Percentiles rank a stretch among this genome's conserved stretches.
Evolutionary conservation across 2,329 filamentous ascomycete species (phyloP).

Genomic region (Tricladium varicosporioides): DNA sequence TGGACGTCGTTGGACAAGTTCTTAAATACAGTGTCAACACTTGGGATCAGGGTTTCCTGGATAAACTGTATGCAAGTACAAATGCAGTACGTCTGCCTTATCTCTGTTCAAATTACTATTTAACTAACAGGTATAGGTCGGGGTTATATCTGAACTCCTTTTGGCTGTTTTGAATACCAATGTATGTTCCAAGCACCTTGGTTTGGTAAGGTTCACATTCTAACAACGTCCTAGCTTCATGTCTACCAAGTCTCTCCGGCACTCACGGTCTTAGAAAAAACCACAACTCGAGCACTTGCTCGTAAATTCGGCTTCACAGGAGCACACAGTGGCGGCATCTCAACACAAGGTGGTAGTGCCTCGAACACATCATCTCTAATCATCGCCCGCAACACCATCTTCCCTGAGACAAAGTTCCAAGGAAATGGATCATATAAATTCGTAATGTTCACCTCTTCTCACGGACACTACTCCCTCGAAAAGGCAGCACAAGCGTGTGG

Average conservation of each 20-base stretch:
- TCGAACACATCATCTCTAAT: constrained; percentile 85
- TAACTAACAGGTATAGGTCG: constrained; percentile 51
- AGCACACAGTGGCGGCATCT: constrained; percentile 64
- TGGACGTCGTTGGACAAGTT: constrained; percentile 68
- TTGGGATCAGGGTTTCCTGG: constrained; percentile 96
- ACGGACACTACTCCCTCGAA: constrained; percentile 93
- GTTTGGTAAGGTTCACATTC: constrained; percentile 7
- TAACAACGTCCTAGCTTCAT: constrained; percentile 57
- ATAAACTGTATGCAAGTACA: constrained; percentile 91
- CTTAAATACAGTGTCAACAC: constrained; percentile 91
- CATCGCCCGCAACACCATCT: constrained; percentile 83
- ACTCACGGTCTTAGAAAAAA: constrained; percentile 83
- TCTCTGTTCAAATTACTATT: constrained; percentile 1
- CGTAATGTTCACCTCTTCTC: constrained; percentile 81
- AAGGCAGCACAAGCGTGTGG: constrained; percentile 93
- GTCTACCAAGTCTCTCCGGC: constrained; percentile 93
- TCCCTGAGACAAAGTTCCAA: constrained; percentile 69
- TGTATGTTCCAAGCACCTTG: constrained; percentile 41
- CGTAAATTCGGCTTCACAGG: constrained; percentile 73
- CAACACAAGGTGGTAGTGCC: constrained; percentile 74
- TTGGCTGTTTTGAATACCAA: constrained; percentile 90
- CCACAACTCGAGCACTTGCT: constrained; percentile 71
- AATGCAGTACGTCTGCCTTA: constrained; percentile 60
- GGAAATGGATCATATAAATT: constrained; percentile 69
- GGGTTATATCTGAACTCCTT: constrained; percentile 80